These are phyloP conservation scores for Calocera viscosa DNA, from an alignment of 768 basidiomycete genomes.

Conservation along the genomic window DNA sequence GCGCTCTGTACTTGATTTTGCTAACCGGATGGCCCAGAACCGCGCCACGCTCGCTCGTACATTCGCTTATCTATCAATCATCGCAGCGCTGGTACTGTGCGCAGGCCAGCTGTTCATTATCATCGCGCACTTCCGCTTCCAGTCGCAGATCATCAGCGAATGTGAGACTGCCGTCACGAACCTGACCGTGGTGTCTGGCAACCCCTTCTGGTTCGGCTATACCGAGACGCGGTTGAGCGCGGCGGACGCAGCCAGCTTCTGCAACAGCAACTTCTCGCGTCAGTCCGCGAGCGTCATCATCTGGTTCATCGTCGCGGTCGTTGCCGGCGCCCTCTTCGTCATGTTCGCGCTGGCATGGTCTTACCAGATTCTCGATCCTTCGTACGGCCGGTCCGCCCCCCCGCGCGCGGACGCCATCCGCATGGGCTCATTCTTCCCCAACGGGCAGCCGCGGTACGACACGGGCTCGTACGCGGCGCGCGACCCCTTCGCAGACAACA, in stretches of 20 bases:
- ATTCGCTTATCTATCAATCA: not conserved
- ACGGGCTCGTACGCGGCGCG: not conserved
- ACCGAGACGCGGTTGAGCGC: not conserved
- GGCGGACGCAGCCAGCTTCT: not conserved
- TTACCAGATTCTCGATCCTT: constrained; percentile 1
- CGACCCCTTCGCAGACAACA: not conserved
- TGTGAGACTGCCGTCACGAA: not conserved
- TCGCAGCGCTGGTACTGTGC: not conserved
- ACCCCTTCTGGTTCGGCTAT: constrained; percentile 1
- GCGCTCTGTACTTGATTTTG: not conserved
- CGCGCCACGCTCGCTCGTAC: not conserved
- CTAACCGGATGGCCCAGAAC: not conserved
- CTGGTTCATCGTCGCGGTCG: not conserved
- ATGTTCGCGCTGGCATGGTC: not conserved
- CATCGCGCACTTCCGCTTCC: constrained; percentile 1
- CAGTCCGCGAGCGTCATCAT: constrained; percentile 3
- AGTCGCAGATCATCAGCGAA: not conserved
- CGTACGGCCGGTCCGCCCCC: not conserved
- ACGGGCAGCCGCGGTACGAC: not conserved
- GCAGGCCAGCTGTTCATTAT: not conserved
- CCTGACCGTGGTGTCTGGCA: not conserved
- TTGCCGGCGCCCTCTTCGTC: not conserved
- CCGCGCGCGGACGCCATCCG: constrained; percentile 2
- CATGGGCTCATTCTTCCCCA: not conserved
- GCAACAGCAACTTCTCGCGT: not conserved